These are phyloP conservation scores for Naegleria lovaniensis DNA, from an alignment of 208 protist species.

Conservation along the genomic window DNA sequence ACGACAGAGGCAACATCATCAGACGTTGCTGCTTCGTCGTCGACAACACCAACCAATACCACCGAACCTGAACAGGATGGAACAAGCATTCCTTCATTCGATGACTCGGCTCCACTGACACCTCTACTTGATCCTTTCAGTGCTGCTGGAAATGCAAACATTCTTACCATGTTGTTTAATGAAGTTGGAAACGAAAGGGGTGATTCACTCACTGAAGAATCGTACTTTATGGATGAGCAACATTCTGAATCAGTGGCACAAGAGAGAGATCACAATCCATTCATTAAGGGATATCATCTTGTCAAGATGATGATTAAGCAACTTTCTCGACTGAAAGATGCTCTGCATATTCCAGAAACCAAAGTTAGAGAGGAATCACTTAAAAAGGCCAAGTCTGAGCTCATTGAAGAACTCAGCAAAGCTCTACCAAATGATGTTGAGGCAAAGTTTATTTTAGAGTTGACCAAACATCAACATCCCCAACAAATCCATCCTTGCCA, in stretches of 20 bases:
- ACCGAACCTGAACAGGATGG: not conserved
- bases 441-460: conserved; percentile 11
- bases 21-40: too few species aligned
- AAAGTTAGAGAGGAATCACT: not conserved
- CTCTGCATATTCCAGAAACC: not conserved
- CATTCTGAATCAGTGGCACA: not conserved
- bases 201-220: not conserved
- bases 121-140: not conserved
- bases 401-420: not conserved
- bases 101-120: not conserved
- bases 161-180: not conserved
- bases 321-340: not conserved
- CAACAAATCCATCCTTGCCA: conserved; percentile 1
- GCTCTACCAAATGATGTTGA: not conserved
- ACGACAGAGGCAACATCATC: not conserved
- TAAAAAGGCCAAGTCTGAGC: not conserved
- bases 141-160: not conserved
- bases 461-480: not conserved
- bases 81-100: not conserved
- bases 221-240: not conserved
- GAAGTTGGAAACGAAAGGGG: not conserved
- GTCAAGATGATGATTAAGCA: conserved; percentile 9
- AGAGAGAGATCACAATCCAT: not conserved
- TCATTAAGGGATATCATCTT: not conserved
- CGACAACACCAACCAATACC: not conserved